Conservation (phyloP, 495 filamentous ascomycete genomes). For the Massariosphaeria phaeospora region DNA sequence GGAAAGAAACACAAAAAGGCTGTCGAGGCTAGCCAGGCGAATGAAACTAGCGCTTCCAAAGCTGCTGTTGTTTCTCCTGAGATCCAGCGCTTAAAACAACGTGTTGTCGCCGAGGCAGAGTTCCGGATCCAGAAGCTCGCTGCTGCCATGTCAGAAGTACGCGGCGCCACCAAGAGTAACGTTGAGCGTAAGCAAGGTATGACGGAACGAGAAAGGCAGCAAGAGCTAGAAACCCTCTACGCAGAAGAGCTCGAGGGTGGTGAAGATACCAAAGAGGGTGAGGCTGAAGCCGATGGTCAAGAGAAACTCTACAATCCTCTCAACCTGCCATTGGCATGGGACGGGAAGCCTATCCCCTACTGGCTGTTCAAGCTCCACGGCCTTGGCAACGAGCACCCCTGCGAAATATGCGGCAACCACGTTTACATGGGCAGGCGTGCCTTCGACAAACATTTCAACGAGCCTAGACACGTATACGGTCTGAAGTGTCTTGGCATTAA, state of each 20-base stretch:
- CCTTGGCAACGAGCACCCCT: slow-evolving; percentile 88
- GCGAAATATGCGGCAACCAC: slow-evolving; percentile 95
- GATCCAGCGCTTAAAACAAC: slow-evolving; percentile 69
- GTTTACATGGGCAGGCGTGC: slow-evolving; percentile 94
- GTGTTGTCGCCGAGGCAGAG: slow-evolving; percentile 84
- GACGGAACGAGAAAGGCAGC: slow-evolving; percentile 89
- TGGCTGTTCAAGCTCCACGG: slow-evolving; percentile 98
- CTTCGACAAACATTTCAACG: slow-evolving; percentile 98
- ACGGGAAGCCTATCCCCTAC: slow-evolving; percentile 96
- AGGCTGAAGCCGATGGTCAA: slow-evolving; percentile 60
- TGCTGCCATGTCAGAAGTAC: slow-evolving; percentile 68
- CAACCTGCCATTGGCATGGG: slow-evolving; percentile 93
- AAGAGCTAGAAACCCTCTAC: slow-evolving; percentile 84
- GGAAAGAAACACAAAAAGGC: slow-evolving; percentile 90
- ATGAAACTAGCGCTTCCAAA: slow-evolving; percentile 32
- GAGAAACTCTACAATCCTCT: slow-evolving; percentile 94
- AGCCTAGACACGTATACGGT: slow-evolving; percentile 85
- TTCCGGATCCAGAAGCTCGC: slow-evolving; percentile 73
- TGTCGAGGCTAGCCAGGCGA: slow-evolving; percentile 49
- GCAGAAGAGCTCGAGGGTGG: slow-evolving; percentile 51
- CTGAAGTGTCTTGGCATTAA: slow-evolving; percentile 90
- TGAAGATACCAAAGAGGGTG: slow-evolving; percentile 37
- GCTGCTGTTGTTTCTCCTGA: slow-evolving; percentile 30
- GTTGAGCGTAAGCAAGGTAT: slow-evolving; percentile 92
- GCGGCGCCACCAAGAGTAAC: slow-evolving; percentile 81